A percentile compares a stretch with the other conserved stretches of the same genome.
phyloP scores from a whole-genome alignment of 2,329 filamentous ascomycete genomes.

The Alternaria sp. region DNA sequence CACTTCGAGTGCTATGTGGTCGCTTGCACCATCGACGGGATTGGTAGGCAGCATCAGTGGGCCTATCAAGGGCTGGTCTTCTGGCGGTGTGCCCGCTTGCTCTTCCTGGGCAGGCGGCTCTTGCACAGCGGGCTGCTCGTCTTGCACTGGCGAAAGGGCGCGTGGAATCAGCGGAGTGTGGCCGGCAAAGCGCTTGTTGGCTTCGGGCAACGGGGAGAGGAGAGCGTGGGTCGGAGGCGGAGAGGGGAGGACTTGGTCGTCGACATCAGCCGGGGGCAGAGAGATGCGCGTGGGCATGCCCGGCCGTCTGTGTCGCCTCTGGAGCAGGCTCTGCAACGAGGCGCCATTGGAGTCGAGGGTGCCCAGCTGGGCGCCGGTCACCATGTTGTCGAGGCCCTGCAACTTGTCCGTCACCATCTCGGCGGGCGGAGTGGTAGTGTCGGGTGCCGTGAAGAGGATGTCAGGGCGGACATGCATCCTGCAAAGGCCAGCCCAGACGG shows the following conservation, averaged over 20 bases:
- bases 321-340: slow-evolving; percentile 26
- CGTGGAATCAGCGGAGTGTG: slow-evolving; percentile 45
- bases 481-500: slow-evolving; percentile 40
- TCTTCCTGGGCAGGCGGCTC: slow-evolving; percentile 17
- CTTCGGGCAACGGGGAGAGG: slow-evolving; percentile 43
- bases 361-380: slow-evolving; percentile 7
- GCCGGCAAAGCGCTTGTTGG: slow-evolving; percentile 45
- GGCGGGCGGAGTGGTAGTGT: slow-evolving; percentile 40
- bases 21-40: slow-evolving; percentile 39
- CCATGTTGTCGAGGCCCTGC: slow-evolving; percentile 18
- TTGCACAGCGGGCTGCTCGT: slow-evolving; percentile 12
- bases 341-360: slow-evolving; percentile 6
- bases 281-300: slow-evolving; percentile 32
- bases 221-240: slow-evolving; percentile 40
- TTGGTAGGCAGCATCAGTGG: slow-evolving; percentile 42
- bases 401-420: slow-evolving; percentile 35
- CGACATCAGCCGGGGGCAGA: slow-evolving; percentile 26
- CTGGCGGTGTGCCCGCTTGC: slow-evolving; percentile 22
- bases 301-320: slow-evolving; percentile 32
- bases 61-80: slow-evolving; percentile 35
- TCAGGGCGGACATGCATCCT: slow-evolving; percentile 36
- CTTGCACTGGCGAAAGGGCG: slow-evolving; percentile 19
- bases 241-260: slow-evolving; percentile 37
- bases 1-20: slow-evolving; percentile 38
- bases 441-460: slow-evolving; percentile 28